Evolutionary conservation across 106 monocot genomes (phyloP).

Genomic region (Triglochin maritima): DNA sequence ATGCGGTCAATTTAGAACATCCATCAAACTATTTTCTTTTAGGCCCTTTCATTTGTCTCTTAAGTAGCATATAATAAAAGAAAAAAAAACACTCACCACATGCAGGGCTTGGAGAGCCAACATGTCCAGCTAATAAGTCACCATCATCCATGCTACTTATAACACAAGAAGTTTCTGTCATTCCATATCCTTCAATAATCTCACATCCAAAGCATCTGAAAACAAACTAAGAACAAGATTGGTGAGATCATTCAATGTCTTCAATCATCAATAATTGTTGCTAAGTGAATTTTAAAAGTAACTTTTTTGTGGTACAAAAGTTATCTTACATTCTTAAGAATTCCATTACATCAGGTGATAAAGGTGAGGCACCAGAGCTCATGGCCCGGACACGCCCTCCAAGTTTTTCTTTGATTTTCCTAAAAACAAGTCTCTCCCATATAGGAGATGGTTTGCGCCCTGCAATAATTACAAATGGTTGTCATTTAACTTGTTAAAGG

Average conservation of each 20-base stretch:
- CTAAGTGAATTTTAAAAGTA: no score
- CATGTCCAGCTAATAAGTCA: conserved; percentile 78
- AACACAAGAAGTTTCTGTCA: conserved; percentile 96
- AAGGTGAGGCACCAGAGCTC: conserved; percentile 91
- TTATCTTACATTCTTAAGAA: conserved; percentile 83
- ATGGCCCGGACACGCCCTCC: conserved; percentile 82
- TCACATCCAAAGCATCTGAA: conserved; percentile 81
- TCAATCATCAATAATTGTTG: no score
- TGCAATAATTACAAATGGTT: conserved; percentile 11
- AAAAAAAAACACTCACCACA: conserved; percentile 52
- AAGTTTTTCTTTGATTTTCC: conserved; percentile 85
- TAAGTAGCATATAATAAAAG: no score
- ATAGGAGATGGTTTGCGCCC: conserved; percentile 79
- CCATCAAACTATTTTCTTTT: no score
- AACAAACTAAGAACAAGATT: not conserved
- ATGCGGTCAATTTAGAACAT: no score
- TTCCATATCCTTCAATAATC: conserved; percentile 94
- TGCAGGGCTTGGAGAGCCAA: conserved; percentile 85
- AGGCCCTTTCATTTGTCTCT: no score
- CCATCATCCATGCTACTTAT: conserved; percentile 56
- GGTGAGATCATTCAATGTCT: no score
- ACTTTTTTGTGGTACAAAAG: no score
- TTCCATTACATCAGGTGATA: conserved; percentile 85
- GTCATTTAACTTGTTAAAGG: no score
- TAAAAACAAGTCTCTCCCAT: conserved; percentile 92